Base-by-base conservation (phyloP, 176 grass and related monocot genomes). In the Triticum timopheevii region DNA sequence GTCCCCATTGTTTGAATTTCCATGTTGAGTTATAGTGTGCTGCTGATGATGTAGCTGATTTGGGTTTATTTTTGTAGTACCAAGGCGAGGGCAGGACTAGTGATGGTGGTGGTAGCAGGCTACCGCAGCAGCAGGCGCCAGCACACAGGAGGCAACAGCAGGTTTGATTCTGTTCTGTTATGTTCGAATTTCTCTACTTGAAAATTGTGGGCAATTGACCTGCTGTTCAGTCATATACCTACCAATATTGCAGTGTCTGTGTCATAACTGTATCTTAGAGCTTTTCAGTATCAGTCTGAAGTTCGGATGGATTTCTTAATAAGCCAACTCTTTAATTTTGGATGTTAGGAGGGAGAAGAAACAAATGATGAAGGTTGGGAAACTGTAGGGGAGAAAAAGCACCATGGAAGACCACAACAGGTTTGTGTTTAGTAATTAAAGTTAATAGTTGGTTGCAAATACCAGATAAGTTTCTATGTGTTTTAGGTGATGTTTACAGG, bases 371-470 rank as follows among this genome's bases (percentile, higher is more conserved):
- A 54, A 59, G 85, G 73, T 52, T 96, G 93, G 94, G 58, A 98
- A 86, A 90, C 90, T 6, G 90, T 94, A 25, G 85, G 85, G 7
- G 75, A 84, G 77, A 96, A 87, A 87, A 95, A 86, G 50, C 80
- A 20, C 23, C 90, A 93, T 58, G 89, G 91, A 84, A 91, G 89
- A 54, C 96, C 89, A 45, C 88, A 95, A 2, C 86, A 92, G 93
- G 97, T 98, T n/a, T 72, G n/a, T 62, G 33, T 77, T 45, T 58
- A 54, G 54, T 69, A 30, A 50, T 30, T 58, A 65, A 7, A 77
- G 2, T 45, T 63, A 11, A 85, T 87, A 87, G 34, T 31, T 83
- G 31, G 27, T 39, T 74, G 20, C 40, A 79, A 83, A 83, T 50
- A 63, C 36, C 17, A 36, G 13, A 61, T 33, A 78, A 31, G 35